phyloP scores from a whole-genome alignment of 2,329 filamentous ascomycete species.

The Ophiostoma australiae region DNA sequence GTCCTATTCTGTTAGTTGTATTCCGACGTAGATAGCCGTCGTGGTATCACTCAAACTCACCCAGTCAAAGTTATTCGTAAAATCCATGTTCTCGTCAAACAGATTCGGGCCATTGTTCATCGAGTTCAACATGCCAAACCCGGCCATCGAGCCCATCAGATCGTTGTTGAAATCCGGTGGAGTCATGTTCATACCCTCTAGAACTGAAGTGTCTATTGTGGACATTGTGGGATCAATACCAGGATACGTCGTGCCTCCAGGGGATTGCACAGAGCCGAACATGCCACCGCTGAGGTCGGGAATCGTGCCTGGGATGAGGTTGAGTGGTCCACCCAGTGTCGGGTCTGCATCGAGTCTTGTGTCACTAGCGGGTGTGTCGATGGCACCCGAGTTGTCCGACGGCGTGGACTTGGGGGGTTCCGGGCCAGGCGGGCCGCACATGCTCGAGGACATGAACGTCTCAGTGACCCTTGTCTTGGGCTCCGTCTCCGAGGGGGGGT shows the following conservation, averaged over 20 bases:
- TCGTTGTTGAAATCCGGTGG: slow-evolving; percentile 39
- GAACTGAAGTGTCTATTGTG: slow-evolving; percentile 27
- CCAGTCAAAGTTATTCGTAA: slow-evolving; percentile 55
- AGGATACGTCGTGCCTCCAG: slow-evolving; percentile 41
- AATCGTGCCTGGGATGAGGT: slow-evolving; percentile 38
- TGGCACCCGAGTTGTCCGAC: slow-evolving; percentile 8
- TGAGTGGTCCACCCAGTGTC: slow-evolving; percentile 36
- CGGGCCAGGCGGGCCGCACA: background rate
- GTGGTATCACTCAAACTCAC: slow-evolving; percentile 38
- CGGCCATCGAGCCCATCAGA: slow-evolving; percentile 29
- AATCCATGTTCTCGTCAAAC: slow-evolving; percentile 38
- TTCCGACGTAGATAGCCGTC: too few relatives aligned
- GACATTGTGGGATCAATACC: slow-evolving; percentile 40
- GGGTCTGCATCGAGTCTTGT: slow-evolving; percentile 39
- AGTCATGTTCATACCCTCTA: slow-evolving; percentile 24
- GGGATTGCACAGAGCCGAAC: slow-evolving; percentile 35
- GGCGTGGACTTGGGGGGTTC: slow-evolving; percentile 15
- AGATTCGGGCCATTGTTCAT: slow-evolving; percentile 28
- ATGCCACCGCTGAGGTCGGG: slow-evolving; percentile 10
- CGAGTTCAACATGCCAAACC: slow-evolving; percentile 46
- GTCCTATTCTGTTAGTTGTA: slow-evolving; percentile 37
- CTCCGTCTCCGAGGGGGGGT: background rate
- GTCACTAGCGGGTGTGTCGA: slow-evolving; percentile 24
- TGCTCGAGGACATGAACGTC: background rate
- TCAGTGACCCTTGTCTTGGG: background rate